A percentile compares a stretch with the other conserved stretches of the same genome.
Evolutionary conservation across 2,329 filamentous ascomycete species (phyloP).

Genomic region (Metarhizium humberi): DNA sequence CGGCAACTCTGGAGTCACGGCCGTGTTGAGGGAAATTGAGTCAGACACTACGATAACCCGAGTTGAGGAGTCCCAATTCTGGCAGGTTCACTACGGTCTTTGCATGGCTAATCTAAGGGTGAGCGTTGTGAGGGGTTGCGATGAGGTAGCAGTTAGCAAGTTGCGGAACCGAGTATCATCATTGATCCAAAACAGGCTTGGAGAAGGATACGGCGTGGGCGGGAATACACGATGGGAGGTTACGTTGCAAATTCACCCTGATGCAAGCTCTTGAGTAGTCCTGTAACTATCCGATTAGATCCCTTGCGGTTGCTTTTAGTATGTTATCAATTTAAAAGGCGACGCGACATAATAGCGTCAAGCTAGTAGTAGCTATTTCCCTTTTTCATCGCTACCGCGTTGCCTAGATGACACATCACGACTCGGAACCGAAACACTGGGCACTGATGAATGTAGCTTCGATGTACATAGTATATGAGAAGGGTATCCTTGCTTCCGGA

Average conservation of each 20-base stretch:
- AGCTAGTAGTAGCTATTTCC: not conserved
- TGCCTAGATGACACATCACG: not conserved
- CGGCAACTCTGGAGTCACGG: conserved; percentile 45
- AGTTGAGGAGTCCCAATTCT: conserved; percentile 89
- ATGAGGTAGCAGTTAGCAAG: conserved; percentile 62
- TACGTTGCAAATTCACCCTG: conserved; percentile 63
- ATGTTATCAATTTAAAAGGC: not conserved
- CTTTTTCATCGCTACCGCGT: not conserved
- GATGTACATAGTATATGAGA: not conserved
- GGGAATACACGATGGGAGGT: conserved; percentile 86
- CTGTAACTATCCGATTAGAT: not conserved
- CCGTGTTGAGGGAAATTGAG: conserved; percentile 78
- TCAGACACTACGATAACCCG: conserved; percentile 64
- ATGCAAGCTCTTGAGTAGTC: conserved; percentile 14
- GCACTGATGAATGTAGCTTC: not conserved
- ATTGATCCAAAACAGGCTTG: conserved; percentile 75
- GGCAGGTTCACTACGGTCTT: conserved; percentile 96
- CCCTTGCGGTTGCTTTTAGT: not conserved
- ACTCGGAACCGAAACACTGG: not conserved
- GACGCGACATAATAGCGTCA: not conserved
- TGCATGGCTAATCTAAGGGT: conserved; percentile 93
- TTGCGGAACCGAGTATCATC: conserved; percentile 68
- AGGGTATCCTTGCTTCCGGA: conserved; percentile 2
- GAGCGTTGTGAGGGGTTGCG: conserved; percentile 52
- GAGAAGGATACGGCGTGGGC: conserved; percentile 76